These are phyloP conservation scores for Haplosporangium sp. DNA, from an alignment of 371 early-diverging fungal genomes.

Conservation along the genomic window DNA sequence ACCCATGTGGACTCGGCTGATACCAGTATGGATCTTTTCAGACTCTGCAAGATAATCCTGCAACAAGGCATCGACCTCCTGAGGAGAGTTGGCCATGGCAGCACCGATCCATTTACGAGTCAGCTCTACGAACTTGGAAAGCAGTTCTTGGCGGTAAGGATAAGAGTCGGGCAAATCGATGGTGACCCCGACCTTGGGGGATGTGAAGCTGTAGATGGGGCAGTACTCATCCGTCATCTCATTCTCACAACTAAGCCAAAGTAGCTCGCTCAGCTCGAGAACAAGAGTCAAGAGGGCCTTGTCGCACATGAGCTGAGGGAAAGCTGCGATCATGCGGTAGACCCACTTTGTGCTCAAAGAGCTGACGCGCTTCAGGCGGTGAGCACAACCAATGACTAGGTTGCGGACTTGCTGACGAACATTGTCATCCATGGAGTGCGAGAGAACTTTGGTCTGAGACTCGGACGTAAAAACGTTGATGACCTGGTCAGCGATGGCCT, in stretches of 20 bases:
- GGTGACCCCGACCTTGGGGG: constrained; percentile 70
- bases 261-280: constrained; percentile 80
- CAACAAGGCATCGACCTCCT: constrained; percentile 74
- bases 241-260: constrained; percentile 85
- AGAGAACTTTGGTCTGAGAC: constrained; percentile 61
- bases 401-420: constrained; percentile 67
- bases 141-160: constrained; percentile 76
- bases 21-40: constrained; percentile 61
- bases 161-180: constrained; percentile 83
- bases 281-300: constrained; percentile 68
- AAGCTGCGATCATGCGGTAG: constrained; percentile 64
- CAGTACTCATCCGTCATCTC: constrained; percentile 85
- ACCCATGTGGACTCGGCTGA: constrained; percentile 75
- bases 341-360: constrained; percentile 66
- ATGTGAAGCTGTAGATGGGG: constrained; percentile 79
- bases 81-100: constrained; percentile 57
- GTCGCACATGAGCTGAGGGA: constrained; percentile 83
- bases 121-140: constrained; percentile 69
- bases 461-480: constrained; percentile 66
- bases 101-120: constrained; percentile 77
- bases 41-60: constrained; percentile 75
- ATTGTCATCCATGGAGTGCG: constrained; percentile 62
- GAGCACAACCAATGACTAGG: constrained; percentile 73
- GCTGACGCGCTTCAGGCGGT: constrained; percentile 76
- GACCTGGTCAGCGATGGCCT: constrained; percentile 79